Evolutionary conservation across 1,284 basidiomycete genomes (phyloP).

Genomic region (Thecaphora thlaspeos): DNA sequence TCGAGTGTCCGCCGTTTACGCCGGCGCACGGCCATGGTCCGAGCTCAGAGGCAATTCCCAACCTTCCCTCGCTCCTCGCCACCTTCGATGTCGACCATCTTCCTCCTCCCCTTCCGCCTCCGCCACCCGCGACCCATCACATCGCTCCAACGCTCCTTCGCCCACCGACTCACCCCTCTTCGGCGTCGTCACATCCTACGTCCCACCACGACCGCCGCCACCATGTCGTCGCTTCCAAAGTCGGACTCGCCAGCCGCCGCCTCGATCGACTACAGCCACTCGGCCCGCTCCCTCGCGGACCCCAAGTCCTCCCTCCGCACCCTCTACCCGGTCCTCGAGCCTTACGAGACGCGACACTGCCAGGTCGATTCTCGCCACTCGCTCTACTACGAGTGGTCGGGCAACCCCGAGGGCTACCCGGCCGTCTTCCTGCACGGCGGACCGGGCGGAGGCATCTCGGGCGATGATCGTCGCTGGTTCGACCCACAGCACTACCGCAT

Average conservation of each 20-base stretch:
- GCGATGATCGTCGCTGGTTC: slow-evolving; percentile 50
- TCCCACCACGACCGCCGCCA: too few species aligned
- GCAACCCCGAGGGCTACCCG: slow-evolving; percentile 44
- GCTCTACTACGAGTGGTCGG: slow-evolving; percentile 48
- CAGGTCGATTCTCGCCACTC: slow-evolving; percentile 38
- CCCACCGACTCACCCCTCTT: too few species aligned
- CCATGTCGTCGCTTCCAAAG: slow-evolving; percentile 1
- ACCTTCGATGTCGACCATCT: too few species aligned
- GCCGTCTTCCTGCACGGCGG: slow-evolving; percentile 53
- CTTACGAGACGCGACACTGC: slow-evolving; percentile 42
- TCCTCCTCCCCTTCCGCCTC: too few species aligned
- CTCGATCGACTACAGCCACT: slow-evolving; percentile 23
- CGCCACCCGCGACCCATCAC: too few species aligned
- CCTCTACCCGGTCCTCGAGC: slow-evolving; percentile 45
- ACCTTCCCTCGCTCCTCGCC: too few species aligned
- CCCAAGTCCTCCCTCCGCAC: slow-evolving; percentile 29
- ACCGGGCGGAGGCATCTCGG: slow-evolving; percentile 49
- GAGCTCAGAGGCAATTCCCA: too few species aligned
- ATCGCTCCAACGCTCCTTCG: too few species aligned
- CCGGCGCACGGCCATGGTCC: too few species aligned
- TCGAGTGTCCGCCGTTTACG: too few species aligned
- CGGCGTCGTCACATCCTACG: too few species aligned
- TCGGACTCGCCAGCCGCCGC: slow-evolving; percentile 30
- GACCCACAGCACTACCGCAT: slow-evolving; percentile 51
- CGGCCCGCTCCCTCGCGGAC: slow-evolving; percentile 32